These are phyloP conservation scores for Fusarium hostae DNA, from an alignment of 2,329 filamentous ascomycete species.

Conservation along the genomic window DNA sequence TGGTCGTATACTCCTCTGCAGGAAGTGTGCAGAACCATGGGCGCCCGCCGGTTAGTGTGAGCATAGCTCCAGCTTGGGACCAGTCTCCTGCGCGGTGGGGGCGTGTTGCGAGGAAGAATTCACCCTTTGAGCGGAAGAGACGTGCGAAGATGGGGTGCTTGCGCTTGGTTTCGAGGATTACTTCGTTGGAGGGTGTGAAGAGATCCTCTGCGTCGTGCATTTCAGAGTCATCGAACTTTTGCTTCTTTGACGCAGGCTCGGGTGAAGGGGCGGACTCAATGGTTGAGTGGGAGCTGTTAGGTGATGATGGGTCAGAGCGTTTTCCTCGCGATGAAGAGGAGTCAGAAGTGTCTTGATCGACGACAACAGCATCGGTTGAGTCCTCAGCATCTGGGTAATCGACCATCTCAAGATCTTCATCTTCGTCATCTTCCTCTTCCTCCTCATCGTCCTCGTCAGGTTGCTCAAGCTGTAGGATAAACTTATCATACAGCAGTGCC, in stretches of 20 bases:
- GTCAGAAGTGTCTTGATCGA: slow-evolving; percentile 9
- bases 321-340: slow-evolving; percentile 29
- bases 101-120: slow-evolving; percentile 69
- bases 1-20: slow-evolving; percentile 60
- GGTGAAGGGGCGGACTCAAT: slow-evolving; percentile 41
- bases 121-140: slow-evolving; percentile 72
- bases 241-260: slow-evolving; percentile 21
- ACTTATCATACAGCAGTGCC: slow-evolving; percentile 59
- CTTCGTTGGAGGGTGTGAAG: slow-evolving; percentile 52
- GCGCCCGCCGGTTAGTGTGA: slow-evolving; percentile 67
- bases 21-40: slow-evolving; percentile 70
- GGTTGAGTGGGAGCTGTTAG: slow-evolving; percentile 40
- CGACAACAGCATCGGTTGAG: not conserved
- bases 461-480: slow-evolving; percentile 61
- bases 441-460: slow-evolving; percentile 50
- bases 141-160: slow-evolving; percentile 61
- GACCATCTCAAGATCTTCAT: slow-evolving; percentile 41
- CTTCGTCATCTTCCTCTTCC: slow-evolving; percentile 45
- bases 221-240: slow-evolving; percentile 20
- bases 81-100: slow-evolving; percentile 67
- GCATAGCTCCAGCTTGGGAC: slow-evolving; percentile 73
- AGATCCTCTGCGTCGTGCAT: slow-evolving; percentile 43
- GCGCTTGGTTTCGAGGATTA: slow-evolving; percentile 67
- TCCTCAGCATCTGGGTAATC: slow-evolving; percentile 26
- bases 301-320: slow-evolving; percentile 35